phyloP scores from a whole-genome alignment of 306 rosid genomes.

The Sophora flavescens region DNA sequence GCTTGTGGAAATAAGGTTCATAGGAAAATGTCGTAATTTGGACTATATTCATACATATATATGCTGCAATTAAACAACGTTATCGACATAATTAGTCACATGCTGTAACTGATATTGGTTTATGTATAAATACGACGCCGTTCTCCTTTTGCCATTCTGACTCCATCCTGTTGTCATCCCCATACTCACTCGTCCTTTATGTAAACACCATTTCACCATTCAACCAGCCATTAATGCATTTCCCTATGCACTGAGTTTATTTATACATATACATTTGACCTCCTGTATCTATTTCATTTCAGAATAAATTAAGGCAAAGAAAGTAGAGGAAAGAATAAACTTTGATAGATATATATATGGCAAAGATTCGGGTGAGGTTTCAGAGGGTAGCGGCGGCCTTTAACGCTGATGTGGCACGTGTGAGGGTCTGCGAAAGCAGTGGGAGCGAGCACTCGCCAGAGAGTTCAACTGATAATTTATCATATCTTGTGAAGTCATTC shows the following conservation, averaged over 20 bases:
- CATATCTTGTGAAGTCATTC: slow-evolving; percentile 80
- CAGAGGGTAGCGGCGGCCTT: slow-evolving; percentile 76
- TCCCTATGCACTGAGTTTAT: no score
- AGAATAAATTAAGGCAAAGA: neutral
- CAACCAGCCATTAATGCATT: neutral
- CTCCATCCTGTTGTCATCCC: slow-evolving; percentile 39
- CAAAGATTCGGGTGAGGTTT: slow-evolving; percentile 61
- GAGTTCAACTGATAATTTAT: slow-evolving; percentile 58
- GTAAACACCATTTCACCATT: slow-evolving; percentile 58
- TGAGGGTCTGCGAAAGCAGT: slow-evolving; percentile 73
- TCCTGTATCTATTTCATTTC: neutral
- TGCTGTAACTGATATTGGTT: neutral
- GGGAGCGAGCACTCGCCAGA: slow-evolving; percentile 89
- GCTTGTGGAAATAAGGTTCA: neutral
- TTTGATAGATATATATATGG: neutral
- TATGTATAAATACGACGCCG: slow-evolving; percentile 27
- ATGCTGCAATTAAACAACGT: neutral
- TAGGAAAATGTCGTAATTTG: neutral
- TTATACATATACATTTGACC: neutral
- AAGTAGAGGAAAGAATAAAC: neutral
- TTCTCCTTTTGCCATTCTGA: neutral
- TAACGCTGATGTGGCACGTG: slow-evolving; percentile 57
- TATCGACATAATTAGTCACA: no score
- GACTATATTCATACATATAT: neutral
- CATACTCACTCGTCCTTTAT: neutral